Conservation (phyloP, 345 rosid species). For the Lepidium didymum region DNA sequence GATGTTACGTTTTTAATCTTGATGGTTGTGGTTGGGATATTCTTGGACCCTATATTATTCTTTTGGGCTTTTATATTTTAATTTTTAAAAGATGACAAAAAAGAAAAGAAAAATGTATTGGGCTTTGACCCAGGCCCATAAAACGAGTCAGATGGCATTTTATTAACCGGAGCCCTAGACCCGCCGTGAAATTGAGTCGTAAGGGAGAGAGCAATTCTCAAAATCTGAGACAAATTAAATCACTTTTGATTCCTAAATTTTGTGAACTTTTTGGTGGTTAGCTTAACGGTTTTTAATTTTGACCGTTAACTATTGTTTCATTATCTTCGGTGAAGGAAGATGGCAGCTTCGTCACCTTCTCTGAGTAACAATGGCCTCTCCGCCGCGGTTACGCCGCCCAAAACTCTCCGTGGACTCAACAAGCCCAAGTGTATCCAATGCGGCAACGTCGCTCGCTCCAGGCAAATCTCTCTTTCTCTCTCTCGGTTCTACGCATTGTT, state of each 20-base stretch:
- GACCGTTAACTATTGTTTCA: conserved; percentile 5
- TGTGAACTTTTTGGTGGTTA: background rate
- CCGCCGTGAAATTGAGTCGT: conserved; percentile 12
- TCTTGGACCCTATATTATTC: too few species aligned
- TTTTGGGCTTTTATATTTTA: too few species aligned
- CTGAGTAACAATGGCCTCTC: conserved; percentile 23
- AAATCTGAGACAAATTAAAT: background rate
- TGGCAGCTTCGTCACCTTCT: conserved; percentile 63
- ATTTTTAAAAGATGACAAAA: too few species aligned
- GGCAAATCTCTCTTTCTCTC: conserved; percentile 30
- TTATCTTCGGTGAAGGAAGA: conserved; percentile 13
- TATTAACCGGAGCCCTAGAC: conserved; percentile 28
- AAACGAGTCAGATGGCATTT: background rate
- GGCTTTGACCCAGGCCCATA: conserved; percentile 12
- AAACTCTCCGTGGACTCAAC: conserved; percentile 90
- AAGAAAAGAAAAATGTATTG: background rate
- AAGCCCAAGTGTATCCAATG: conserved; percentile 96
- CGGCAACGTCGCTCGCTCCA: conserved; percentile 97
- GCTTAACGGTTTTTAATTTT: conserved; percentile 2
- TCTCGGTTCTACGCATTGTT: conserved; percentile 4
- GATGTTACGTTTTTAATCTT: too few species aligned
- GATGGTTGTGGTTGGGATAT: too few species aligned
- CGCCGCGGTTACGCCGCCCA: conserved; percentile 43
- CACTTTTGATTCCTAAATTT: conserved; percentile 12
- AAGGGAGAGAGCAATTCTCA: background rate